Conservation (phyloP, 208 protist genomes). For the Trichomonas gallinae region DNA sequence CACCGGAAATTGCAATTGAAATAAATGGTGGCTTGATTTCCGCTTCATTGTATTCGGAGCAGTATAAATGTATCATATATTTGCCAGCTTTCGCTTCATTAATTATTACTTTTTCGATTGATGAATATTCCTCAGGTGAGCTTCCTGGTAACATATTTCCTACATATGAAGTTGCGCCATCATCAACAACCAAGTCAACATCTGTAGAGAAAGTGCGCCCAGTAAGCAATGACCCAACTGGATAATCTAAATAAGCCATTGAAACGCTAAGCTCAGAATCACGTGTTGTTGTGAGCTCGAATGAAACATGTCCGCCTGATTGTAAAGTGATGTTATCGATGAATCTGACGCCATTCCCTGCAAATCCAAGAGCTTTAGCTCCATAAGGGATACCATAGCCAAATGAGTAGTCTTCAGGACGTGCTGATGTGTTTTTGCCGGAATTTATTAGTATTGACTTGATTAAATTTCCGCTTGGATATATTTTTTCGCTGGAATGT, state of each 20-base stretch:
- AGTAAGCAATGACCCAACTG: not conserved
- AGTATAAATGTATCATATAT: not conserved
- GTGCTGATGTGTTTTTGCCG: not conserved
- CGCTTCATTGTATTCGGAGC: not conserved
- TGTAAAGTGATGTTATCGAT: not conserved
- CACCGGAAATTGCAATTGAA: not conserved
- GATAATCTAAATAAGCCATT: not conserved
- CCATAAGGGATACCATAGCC: not conserved
- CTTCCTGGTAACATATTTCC: too few species aligned
- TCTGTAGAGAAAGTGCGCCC: not conserved
- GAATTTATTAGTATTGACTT: not conserved
- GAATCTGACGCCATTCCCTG: not conserved
- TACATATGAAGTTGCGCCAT: not conserved
- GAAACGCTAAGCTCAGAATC: not conserved
- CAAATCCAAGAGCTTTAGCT: not conserved
- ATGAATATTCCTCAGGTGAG: not conserved
- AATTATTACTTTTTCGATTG: not conserved
- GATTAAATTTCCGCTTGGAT: not conserved
- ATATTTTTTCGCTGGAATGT: not conserved
- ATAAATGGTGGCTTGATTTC: not conserved
- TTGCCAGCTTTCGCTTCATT: not conserved
- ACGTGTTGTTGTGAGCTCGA: not conserved
- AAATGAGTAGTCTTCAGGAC: not conserved
- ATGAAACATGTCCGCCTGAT: not conserved
- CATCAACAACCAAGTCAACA: not conserved